Percentiles rank a stretch among this genome's conserved stretches.
Evolutionary conservation across 1,284 basidiomycete species (phyloP).

Genomic region (Puccinia coronata): DNA sequence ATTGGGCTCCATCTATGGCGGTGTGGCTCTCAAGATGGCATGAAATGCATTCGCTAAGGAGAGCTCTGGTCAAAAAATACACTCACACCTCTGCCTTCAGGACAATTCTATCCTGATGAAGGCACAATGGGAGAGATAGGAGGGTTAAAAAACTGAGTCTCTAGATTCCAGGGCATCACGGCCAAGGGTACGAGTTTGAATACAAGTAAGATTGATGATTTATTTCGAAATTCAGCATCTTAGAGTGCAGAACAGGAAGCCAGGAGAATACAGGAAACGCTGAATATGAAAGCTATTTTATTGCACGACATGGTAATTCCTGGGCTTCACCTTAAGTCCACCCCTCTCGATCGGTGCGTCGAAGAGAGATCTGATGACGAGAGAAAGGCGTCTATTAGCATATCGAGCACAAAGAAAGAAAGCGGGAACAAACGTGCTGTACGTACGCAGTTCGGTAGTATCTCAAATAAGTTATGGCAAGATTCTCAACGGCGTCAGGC

Average conservation of each 20-base stretch:
- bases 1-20: no score
- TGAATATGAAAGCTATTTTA: constrained; percentile 1
- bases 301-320: constrained; percentile 29
- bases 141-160: no score
- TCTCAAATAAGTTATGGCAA: constrained; percentile 85
- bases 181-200: not conserved
- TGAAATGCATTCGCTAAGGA: no score
- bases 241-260: not conserved
- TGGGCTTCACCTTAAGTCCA: constrained; percentile 41
- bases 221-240: not conserved
- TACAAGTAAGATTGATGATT: not conserved
- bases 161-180: not conserved
- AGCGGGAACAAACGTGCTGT: not conserved
- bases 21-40: no score
- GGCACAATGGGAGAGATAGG: not conserved
- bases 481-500: constrained; percentile 83
- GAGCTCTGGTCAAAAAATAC: no score
- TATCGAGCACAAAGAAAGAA: not conserved
- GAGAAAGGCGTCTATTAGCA: constrained; percentile 5
- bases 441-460: constrained; percentile 70
- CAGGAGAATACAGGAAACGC: not conserved
- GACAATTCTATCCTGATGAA: not conserved
- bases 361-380: constrained; percentile 33
- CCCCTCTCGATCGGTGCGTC: constrained; percentile 44
- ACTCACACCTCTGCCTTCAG: not conserved